phyloP scores from a whole-genome alignment of 202 grass and related monocot genomes.

The Saccharum hybrid region DNA sequence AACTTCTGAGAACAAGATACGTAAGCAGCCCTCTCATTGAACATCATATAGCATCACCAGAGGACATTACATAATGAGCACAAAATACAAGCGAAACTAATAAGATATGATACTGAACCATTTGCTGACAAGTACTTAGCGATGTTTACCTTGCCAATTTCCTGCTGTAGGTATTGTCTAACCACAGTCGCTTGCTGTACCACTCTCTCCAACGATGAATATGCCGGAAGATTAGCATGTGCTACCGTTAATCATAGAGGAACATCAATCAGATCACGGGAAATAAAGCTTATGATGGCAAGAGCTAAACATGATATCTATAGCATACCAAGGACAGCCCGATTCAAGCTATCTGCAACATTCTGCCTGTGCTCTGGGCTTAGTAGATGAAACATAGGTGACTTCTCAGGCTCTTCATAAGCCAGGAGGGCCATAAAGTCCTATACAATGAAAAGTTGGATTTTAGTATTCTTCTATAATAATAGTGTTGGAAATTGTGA shows the following conservation, averaged over 20 bases:
- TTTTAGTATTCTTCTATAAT: conserved; percentile 21
- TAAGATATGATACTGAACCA: background rate
- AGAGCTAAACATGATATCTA: conserved; percentile 38
- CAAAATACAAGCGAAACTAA: background rate
- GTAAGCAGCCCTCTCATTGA: too few species aligned
- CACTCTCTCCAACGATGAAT: conserved; percentile 90
- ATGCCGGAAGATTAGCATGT: conserved; percentile 82
- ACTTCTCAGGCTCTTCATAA: conserved; percentile 95
- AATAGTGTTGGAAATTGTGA: background rate
- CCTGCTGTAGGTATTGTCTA: conserved; percentile 80
- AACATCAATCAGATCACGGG: conserved; percentile 30
- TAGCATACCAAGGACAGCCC: conserved; percentile 80
- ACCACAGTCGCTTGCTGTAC: conserved; percentile 85
- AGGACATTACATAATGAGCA: background rate
- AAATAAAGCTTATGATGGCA: conserved; percentile 7
- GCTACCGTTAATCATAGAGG: conserved; percentile 54
- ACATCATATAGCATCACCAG: too few species aligned
- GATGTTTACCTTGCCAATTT: conserved; percentile 74
- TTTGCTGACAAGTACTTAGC: background rate
- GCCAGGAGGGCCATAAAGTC: conserved; percentile 92
- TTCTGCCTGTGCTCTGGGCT: conserved; percentile 84
- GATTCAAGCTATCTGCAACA: conserved; percentile 89
- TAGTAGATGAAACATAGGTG: conserved; percentile 97
- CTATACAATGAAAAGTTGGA: conserved; percentile 39
- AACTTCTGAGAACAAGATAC: too few species aligned